Percentiles rank a stretch among this genome's conserved stretches.
Conservation (phyloP, 495 filamentous ascomycete species). For the Aspergillus sparsus region DNA sequence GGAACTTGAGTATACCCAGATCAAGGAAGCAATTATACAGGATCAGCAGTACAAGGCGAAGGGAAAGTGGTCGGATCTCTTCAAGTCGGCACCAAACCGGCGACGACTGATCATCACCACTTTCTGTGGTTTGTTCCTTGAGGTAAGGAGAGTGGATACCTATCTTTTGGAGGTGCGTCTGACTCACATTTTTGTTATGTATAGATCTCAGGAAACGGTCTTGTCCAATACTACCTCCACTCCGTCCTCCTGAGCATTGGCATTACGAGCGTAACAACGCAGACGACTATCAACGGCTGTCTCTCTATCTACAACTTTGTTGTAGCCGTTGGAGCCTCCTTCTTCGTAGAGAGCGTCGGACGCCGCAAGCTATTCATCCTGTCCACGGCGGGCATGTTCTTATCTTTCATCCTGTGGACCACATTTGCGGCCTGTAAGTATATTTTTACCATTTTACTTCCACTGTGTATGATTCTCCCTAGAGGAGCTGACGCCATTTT, state of each 20-base stretch:
- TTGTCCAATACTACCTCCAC: constrained; percentile 9
- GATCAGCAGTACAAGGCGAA: constrained; percentile 6
- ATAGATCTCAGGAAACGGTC: constrained; percentile 1
- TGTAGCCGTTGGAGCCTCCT: background rate
- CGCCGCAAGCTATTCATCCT: constrained; percentile 9
- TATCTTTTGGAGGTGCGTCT: background rate
- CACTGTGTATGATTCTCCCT: too few relatives aligned
- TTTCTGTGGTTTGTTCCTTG: constrained; percentile 9
- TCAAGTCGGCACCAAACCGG: background rate
- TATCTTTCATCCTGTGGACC: constrained; percentile 7
- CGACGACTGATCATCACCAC: constrained; percentile 10
- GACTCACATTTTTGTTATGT: background rate
- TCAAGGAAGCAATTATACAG: constrained; percentile 7
- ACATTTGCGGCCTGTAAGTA: constrained; percentile 11
- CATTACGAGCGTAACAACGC: constrained; percentile 1
- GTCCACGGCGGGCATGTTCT: constrained; percentile 6
- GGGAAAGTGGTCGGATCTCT: constrained; percentile 4
- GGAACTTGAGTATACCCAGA: constrained; percentile 7
- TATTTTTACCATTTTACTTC: background rate
- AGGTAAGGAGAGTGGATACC: background rate
- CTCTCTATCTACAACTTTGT: constrained; percentile 4
- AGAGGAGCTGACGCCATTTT: background rate
- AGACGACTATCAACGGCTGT: constrained; percentile 8
- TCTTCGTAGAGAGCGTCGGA: background rate
- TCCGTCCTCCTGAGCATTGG: constrained; percentile 2